phyloP scores from a whole-genome alignment of 2,329 filamentous ascomycete species.

The Talaromyces sp. region DNA sequence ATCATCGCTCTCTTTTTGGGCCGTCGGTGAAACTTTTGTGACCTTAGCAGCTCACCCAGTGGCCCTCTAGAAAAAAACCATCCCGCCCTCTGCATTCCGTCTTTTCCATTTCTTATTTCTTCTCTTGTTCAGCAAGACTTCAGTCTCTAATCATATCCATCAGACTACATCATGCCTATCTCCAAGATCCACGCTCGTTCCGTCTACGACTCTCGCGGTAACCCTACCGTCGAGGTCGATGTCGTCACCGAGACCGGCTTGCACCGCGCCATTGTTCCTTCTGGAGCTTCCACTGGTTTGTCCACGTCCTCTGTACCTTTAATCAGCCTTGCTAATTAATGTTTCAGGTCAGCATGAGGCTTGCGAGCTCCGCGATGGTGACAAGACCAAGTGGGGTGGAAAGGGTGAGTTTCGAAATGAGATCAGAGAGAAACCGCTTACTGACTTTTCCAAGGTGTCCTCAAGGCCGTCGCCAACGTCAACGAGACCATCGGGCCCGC shows the following conservation, averaged over 20 bases:
- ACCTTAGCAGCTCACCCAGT: constrained; percentile 30
- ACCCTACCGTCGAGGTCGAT: constrained; percentile 98
- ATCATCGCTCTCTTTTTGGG: constrained; percentile 33
- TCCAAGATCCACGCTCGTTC: constrained; percentile 87
- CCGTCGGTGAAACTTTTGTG: constrained; percentile 38
- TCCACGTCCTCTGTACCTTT: constrained; percentile 23
- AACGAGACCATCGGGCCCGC: constrained; percentile 76
- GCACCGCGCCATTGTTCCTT: constrained; percentile 95
- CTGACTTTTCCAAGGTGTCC: constrained; percentile 50
- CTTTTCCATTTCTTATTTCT: constrained; percentile 16
- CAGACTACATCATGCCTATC: constrained; percentile 69
- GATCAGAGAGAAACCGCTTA: constrained; percentile 57
- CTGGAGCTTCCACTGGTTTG: constrained; percentile 89
- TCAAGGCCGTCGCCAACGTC: constrained; percentile 81
- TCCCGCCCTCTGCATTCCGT: constrained; percentile 10
- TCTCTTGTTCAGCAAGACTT: neutral
- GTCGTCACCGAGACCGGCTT: constrained; percentile 94
- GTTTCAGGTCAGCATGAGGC: constrained; percentile 77
- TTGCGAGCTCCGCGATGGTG: constrained; percentile 84
- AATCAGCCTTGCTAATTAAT: constrained; percentile 22
- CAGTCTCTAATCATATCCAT: constrained; percentile 7
- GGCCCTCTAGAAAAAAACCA: constrained; percentile 18
- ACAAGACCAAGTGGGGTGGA: constrained; percentile 80
- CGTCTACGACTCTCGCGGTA: constrained; percentile 97
- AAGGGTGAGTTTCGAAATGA: constrained; percentile 58